Conservation (phyloP, 345 rosid species). For the Microcos paniculata region DNA sequence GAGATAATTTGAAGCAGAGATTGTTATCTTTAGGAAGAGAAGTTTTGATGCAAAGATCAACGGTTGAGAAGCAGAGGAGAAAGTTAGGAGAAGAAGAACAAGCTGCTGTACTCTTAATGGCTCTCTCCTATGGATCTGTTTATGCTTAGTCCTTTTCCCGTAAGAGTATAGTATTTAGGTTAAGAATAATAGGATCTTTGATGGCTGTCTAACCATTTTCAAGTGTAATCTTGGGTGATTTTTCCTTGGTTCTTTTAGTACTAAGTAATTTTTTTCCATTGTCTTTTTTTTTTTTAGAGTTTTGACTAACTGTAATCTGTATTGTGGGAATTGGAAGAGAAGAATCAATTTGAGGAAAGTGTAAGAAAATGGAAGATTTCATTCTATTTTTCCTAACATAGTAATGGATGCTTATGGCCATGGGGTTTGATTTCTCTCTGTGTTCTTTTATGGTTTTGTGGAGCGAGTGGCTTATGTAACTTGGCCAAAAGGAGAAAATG, state of each 20-base stretch:
- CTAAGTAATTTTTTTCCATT: neutral
- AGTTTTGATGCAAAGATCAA: conserved; percentile 60
- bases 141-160: conserved; percentile 35
- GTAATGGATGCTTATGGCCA: neutral
- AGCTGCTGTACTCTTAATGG: conserved; percentile 91
- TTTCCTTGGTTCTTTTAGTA: neutral
- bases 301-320: conserved; percentile 26
- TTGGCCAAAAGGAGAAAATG: neutral
- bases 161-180: neutral
- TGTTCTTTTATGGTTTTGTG: neutral
- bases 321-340: neutral
- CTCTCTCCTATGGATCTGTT: conserved; percentile 77
- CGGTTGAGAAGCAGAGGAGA: conserved; percentile 50
- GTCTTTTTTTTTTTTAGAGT: neutral
- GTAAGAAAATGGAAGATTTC: conserved; percentile 25
- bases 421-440: neutral
- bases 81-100: conserved; percentile 85
- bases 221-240: conserved; percentile 24
- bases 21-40: conserved; percentile 62
- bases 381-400: conserved; percentile 27
- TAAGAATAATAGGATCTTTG: neutral
- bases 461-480: conserved; percentile 3
- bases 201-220: conserved; percentile 26
- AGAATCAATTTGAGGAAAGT: conserved; percentile 5
- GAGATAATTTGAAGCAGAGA: conserved; percentile 65